phyloP scores from a whole-genome alignment of 2,329 filamentous ascomycete species.

The Ploettnerulaceae sp. region DNA sequence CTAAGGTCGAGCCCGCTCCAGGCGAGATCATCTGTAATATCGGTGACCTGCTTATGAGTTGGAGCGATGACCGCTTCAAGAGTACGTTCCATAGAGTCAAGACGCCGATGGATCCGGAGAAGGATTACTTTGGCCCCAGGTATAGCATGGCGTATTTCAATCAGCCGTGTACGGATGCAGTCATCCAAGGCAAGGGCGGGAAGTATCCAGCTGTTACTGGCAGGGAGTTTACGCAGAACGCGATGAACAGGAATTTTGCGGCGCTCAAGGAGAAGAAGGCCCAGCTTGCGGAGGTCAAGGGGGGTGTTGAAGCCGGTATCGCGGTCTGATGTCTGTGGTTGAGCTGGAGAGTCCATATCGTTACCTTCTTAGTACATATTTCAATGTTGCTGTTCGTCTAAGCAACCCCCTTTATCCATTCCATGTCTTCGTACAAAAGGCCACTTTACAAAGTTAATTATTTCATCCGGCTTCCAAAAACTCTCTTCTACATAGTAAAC shows the following conservation, averaged over 20 bases:
- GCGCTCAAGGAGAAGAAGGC: slow-evolving; percentile 48
- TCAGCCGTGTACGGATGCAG: slow-evolving; percentile 53
- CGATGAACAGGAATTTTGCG: slow-evolving; percentile 52
- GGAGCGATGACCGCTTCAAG: slow-evolving; percentile 64
- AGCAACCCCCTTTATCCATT: no score
- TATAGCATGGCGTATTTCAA: slow-evolving; percentile 66
- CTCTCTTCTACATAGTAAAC: no score
- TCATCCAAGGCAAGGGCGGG: slow-evolving; percentile 55
- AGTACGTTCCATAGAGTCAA: slow-evolving; percentile 61
- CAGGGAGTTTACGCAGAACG: slow-evolving; percentile 52
- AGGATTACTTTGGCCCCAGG: slow-evolving; percentile 53
- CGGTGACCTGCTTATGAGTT: slow-evolving; percentile 61
- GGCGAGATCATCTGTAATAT: slow-evolving; percentile 61
- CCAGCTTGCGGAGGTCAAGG: slow-evolving; percentile 35
- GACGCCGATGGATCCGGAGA: slow-evolving; percentile 48
- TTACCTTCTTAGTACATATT: no score
- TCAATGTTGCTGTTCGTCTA: no score
- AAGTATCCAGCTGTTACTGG: slow-evolving; percentile 59
- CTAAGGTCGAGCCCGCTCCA: slow-evolving; percentile 50
- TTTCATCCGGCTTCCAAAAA: no score
- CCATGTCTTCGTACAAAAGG: no score
- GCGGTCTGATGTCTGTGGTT: slow-evolving; percentile 2
- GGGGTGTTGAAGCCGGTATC: slow-evolving; percentile 4
- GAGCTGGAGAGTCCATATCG: no score
- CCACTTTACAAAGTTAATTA: no score